A percentile compares a stretch with the other conserved stretches of the same genome.
These are phyloP conservation scores for Iberis pinnata DNA, from an alignment of 345 rosid genomes.

Conservation along the genomic window DNA sequence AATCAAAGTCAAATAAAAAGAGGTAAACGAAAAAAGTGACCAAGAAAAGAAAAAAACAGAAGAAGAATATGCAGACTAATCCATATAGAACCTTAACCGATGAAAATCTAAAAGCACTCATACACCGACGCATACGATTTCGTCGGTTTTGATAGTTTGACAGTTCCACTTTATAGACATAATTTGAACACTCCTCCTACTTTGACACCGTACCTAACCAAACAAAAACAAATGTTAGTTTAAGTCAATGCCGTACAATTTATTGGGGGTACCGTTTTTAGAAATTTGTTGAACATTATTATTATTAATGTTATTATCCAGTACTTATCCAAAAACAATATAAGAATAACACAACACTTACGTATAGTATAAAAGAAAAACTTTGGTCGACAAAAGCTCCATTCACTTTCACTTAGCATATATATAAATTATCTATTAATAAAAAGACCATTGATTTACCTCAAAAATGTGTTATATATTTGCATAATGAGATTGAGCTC, in stretches of 20 bases:
- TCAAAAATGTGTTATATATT: too few species aligned
- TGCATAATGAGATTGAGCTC: too few species aligned
- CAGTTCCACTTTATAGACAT: not conserved
- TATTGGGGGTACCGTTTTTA: conserved; percentile 7
- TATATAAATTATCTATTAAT: too few species aligned
- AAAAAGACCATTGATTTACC: too few species aligned
- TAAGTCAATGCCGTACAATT: not conserved
- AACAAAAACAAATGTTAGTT: not conserved
- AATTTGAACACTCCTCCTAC: conserved; percentile 14
- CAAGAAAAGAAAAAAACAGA: not conserved
- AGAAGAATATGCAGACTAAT: too few species aligned
- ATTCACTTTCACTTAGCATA: not conserved
- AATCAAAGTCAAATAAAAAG: too few species aligned
- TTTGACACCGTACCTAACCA: conserved; percentile 11
- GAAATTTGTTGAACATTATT: conserved; percentile 9
- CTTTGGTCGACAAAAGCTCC: not conserved
- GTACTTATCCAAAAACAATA: conserved; percentile 17
- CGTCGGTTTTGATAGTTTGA: conserved; percentile 8
- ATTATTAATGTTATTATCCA: not conserved
- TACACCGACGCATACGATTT: conserved; percentile 12
- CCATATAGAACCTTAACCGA: not conserved
- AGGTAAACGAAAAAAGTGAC: too few species aligned
- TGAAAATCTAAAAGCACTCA: not conserved
- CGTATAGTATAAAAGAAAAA: not conserved
- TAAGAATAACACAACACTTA: not conserved